Conservation (phyloP, 257 asterid genomes). For the Marsdenia floribunda region DNA sequence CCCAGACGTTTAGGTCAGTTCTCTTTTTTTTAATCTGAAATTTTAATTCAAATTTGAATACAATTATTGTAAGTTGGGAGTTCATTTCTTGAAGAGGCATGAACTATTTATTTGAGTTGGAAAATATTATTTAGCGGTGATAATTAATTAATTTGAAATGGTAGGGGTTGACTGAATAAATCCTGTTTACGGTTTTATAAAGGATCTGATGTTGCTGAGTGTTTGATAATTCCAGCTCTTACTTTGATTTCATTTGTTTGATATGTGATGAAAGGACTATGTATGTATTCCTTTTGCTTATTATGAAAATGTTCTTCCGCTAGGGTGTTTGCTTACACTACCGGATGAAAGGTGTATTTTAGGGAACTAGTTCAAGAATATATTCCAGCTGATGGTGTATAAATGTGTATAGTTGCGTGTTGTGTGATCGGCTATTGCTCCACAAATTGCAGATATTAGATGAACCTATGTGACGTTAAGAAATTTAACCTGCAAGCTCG, state of each 20-base stretch:
- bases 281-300: not conserved
- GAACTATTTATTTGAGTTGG: not conserved
- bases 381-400: not conserved
- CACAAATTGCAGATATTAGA: not conserved
- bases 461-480: not conserved
- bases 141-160: not conserved
- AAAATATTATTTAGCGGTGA: not conserved
- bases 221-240: not conserved
- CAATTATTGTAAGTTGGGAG: not conserved
- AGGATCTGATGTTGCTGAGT: not conserved
- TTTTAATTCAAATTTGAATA: not conserved
- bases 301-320: not conserved
- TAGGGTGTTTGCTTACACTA: not conserved
- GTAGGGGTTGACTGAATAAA: not conserved
- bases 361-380: not conserved
- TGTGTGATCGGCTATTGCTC: not conserved
- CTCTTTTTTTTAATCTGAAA: not conserved
- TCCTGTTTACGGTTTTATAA: not conserved
- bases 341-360: not conserved
- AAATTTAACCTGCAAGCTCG: not conserved
- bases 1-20: conserved; percentile 60
- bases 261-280: not conserved
- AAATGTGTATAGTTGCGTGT: not conserved
- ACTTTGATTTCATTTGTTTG: not conserved
- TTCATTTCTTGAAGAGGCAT: not conserved